Conservation (phyloP, 2,329 filamentous ascomycete genomes). For the Lachnellula occidentalis region DNA sequence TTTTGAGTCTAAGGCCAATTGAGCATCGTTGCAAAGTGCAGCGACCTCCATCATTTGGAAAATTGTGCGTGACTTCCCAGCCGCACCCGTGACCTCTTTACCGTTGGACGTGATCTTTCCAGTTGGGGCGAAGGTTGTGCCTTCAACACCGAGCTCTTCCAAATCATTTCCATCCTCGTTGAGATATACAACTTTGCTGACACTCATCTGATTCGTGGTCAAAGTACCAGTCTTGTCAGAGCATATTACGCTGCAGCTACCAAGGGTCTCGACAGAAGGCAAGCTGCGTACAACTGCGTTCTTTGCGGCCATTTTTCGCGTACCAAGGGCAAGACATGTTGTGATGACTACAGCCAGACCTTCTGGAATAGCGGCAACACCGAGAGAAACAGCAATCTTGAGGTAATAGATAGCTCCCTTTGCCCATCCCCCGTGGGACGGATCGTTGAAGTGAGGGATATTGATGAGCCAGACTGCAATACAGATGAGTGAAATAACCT, state of each 20-base stretch:
- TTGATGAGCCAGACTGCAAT: slow-evolving; percentile 98
- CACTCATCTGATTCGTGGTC: slow-evolving; percentile 99
- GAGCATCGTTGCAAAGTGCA: slow-evolving; percentile 83
- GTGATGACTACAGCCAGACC: slow-evolving; percentile 97
- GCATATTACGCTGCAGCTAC: slow-evolving; percentile 98
- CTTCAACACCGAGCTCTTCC: slow-evolving; percentile 83
- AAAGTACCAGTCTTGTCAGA: slow-evolving; percentile 98
- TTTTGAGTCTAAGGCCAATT: slow-evolving; percentile 74
- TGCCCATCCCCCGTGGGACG: slow-evolving; percentile 84
- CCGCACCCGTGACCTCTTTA: slow-evolving; percentile 61
- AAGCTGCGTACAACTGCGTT: slow-evolving; percentile 95
- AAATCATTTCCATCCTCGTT: slow-evolving; percentile 66
- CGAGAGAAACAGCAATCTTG: slow-evolving; percentile 97
- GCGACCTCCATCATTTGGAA: slow-evolving; percentile 69
- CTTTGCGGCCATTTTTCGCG: slow-evolving; percentile 97
- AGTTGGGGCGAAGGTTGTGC: slow-evolving; percentile 84
- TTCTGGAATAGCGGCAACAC: slow-evolving; percentile 95
- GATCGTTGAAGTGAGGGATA: slow-evolving; percentile 93
- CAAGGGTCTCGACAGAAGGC: slow-evolving; percentile 93
- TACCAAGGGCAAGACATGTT: slow-evolving; percentile 93
- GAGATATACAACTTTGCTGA: slow-evolving; percentile 85
- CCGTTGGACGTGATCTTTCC: slow-evolving; percentile 68
- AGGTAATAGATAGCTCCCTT: slow-evolving; percentile 99
- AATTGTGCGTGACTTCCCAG: slow-evolving; percentile 68
- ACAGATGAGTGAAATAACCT: slow-evolving; percentile 97